Evolutionary conservation across 192 early-diverging fungal genomes (phyloP).

Genomic region (Coemansia sp.): DNA sequence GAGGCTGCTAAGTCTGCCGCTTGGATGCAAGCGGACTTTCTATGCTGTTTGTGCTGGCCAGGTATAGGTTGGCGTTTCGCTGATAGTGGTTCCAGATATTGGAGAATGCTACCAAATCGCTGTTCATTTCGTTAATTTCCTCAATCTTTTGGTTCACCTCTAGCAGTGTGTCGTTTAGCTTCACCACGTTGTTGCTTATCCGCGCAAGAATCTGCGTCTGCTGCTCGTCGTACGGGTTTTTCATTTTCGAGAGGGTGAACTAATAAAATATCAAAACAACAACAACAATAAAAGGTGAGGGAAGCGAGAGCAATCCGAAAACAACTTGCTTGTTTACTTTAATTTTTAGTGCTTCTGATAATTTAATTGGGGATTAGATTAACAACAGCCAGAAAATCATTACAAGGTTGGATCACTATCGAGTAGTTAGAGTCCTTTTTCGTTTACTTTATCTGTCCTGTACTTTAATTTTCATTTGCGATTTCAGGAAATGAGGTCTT

Average conservation of each 20-base stretch:
- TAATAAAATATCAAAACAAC: no score
- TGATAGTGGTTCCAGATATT: slow-evolving; percentile 58
- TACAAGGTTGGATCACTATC: no score
- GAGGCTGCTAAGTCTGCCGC: background rate
- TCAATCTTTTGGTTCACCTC: slow-evolving; percentile 57
- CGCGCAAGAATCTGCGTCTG: slow-evolving; percentile 56
- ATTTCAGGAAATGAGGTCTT: background rate
- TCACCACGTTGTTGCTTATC: slow-evolving; percentile 56
- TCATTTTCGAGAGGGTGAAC: slow-evolving; percentile 11
- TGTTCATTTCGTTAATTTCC: slow-evolving; percentile 57
- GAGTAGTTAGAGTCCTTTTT: background rate
- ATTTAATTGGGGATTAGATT: no score
- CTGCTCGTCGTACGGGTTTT: slow-evolving; percentile 56
- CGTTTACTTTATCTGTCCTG: background rate
- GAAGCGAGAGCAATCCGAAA: no score
- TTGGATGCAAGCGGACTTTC: slow-evolving; percentile 12
- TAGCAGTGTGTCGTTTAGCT: slow-evolving; percentile 52
- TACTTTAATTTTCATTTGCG: background rate
- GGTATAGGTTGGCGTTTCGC: slow-evolving; percentile 52
- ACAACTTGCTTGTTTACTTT: no score
- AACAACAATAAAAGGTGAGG: no score
- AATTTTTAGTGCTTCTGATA: no score
- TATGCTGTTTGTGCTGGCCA: slow-evolving; percentile 49
- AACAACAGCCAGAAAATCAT: no score
- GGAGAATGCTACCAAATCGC: slow-evolving; percentile 54